Conservation (phyloP, 495 filamentous ascomycete genomes). For the Penicillium taxi region DNA sequence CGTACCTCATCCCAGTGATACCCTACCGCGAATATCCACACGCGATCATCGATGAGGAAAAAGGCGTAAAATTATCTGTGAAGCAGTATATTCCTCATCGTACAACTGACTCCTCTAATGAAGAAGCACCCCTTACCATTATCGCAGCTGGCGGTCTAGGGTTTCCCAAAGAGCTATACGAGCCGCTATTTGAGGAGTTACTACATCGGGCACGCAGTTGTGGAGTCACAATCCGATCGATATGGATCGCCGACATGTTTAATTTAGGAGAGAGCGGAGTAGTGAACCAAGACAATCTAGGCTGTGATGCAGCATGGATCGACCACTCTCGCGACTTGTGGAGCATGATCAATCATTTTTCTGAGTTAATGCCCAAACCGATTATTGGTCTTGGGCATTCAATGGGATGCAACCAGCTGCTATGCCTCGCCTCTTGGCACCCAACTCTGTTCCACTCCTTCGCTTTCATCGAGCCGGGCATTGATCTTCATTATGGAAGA, state of each 20-base stretch:
- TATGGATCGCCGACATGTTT: constrained; percentile 69
- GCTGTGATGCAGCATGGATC: constrained; percentile 44
- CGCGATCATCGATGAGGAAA: constrained; percentile 3
- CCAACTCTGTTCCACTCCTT: constrained; percentile 61
- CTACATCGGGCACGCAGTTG: neutral
- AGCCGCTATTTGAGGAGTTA: constrained; percentile 2
- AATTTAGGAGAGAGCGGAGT: constrained; percentile 47
- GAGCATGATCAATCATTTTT: constrained; percentile 68
- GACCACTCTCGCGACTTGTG: constrained; percentile 73
- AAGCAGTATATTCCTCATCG: neutral
- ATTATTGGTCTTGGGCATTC: constrained; percentile 57
- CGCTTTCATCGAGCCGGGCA: constrained; percentile 58
- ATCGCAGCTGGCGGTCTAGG: constrained; percentile 1
- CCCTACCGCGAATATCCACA: constrained; percentile 4
- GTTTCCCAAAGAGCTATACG: constrained; percentile 5
- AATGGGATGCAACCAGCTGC: constrained; percentile 42
- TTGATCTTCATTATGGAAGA: constrained; percentile 10
- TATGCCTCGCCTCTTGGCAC: constrained; percentile 53
- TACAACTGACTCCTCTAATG: neutral
- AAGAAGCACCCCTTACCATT: constrained; percentile 1
- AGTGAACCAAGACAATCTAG: constrained; percentile 4
- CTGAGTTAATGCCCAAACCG: constrained; percentile 62
- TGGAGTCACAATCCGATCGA: constrained; percentile 39
- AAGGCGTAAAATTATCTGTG: neutral
- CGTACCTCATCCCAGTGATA: neutral